phyloP scores from a whole-genome alignment of 306 rosid genomes.

The Cicer yamashitae region DNA sequence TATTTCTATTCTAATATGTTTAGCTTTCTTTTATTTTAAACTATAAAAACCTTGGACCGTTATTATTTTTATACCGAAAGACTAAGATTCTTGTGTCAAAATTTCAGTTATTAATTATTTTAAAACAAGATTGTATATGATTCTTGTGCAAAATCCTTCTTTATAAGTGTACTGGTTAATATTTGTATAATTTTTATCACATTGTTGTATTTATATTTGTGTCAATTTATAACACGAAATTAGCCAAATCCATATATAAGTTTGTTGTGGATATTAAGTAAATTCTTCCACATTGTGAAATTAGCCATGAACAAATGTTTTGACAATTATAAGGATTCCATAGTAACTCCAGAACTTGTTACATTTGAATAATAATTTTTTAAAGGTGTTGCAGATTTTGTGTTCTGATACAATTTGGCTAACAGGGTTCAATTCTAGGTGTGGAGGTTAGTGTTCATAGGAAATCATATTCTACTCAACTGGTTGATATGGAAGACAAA shows the following conservation, averaged over 20 bases:
- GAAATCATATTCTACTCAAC: slow-evolving; percentile 65
- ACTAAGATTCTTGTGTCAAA: neutral
- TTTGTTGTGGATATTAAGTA: neutral
- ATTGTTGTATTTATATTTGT: neutral
- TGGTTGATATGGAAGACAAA: slow-evolving; percentile 57
- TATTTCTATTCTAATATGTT: neutral
- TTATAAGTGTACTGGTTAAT: neutral
- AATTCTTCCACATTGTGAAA: too few relatives aligned
- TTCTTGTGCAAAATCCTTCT: neutral
- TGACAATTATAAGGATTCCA: neutral
- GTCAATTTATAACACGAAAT: neutral
- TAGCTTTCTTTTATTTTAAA: neutral
- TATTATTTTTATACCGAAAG: too few relatives aligned
- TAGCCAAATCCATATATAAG: neutral
- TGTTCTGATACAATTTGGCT: slow-evolving; percentile 76
- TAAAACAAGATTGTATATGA: neutral
- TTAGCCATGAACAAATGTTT: too few relatives aligned
- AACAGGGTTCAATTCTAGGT: slow-evolving; percentile 99
- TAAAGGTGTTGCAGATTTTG: slow-evolving; percentile 42
- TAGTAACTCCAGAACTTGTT: slow-evolving; percentile 8
- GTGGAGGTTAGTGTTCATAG: slow-evolving; percentile 67
- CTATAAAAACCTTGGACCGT: too few relatives aligned
- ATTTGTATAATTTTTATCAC: too few relatives aligned
- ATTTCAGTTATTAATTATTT: too few relatives aligned
- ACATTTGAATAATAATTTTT: slow-evolving; percentile 40